A percentile compares a stretch with the other conserved stretches of the same genome.
phyloP scores from a whole-genome alignment of 106 monocot species.

The Acanthochlamys bracteata region DNA sequence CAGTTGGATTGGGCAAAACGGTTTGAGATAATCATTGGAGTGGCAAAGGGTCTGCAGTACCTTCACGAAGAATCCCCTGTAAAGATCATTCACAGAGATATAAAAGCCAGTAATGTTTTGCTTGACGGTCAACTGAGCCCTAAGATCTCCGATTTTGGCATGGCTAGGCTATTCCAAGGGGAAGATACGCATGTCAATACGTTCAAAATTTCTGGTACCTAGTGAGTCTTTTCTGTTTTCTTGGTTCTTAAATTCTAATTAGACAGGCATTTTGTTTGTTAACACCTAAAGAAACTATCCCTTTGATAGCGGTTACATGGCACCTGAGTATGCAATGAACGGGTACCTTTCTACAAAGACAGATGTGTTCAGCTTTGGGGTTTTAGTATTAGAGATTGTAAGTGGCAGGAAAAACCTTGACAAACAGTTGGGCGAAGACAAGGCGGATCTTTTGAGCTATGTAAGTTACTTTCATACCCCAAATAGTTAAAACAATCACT shows the following conservation, averaged over 20 bases:
- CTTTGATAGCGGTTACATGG: constrained; percentile 51
- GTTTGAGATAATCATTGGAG: constrained; percentile 45
- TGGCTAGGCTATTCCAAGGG: constrained; percentile 60
- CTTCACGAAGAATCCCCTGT: constrained; percentile 71
- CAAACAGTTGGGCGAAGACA: constrained; percentile 25
- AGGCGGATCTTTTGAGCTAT: constrained; percentile 45
- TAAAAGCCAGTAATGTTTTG: constrained; percentile 64
- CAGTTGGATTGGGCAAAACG: constrained; percentile 44
- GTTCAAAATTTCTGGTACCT: constrained; percentile 62
- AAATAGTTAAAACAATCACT: too few relatives aligned
- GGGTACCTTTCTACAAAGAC: constrained; percentile 67
- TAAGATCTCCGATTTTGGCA: constrained; percentile 66
- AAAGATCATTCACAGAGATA: constrained; percentile 65
- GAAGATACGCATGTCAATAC: constrained; percentile 70
- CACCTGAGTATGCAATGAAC: constrained; percentile 58
- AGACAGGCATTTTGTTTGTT: too few relatives aligned
- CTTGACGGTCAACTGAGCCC: constrained; percentile 46
- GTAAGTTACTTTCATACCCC: constrained; percentile 56
- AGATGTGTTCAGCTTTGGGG: constrained; percentile 67
- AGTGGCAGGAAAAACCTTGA: constrained; percentile 61
- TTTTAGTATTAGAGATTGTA: constrained; percentile 57
- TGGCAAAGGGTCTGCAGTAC: constrained; percentile 55
- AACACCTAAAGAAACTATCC: neutral
- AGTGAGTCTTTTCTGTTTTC: constrained; percentile 29
- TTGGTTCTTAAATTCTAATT: too few relatives aligned